Evolutionary conservation across 2,329 filamentous ascomycete genomes (phyloP).

Genomic region (Exophiala bonariae): DNA sequence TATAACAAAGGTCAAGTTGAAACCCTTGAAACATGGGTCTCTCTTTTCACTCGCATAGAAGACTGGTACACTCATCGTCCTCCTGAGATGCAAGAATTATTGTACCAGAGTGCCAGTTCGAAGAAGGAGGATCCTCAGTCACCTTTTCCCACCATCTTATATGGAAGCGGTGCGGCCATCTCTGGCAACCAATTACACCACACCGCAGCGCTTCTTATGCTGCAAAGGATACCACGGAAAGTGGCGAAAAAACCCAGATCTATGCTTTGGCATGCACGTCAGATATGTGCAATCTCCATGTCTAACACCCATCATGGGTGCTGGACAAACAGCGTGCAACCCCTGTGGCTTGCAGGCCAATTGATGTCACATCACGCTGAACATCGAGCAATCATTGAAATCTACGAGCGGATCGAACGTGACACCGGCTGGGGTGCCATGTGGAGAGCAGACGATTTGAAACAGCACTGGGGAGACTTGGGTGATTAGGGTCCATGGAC

Average conservation of each 20-base stretch:
- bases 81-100: conserved; percentile 47
- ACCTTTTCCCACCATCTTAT: conserved; percentile 56
- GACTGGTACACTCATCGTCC: conserved; percentile 51
- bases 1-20: no score
- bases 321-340: conserved; percentile 59
- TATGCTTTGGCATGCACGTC: conserved; percentile 55
- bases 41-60: conserved; percentile 52
- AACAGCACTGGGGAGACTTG: conserved; percentile 51
- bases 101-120: no score
- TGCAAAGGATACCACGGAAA: conserved; percentile 45
- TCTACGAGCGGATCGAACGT: conserved; percentile 51
- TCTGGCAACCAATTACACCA: conserved; percentile 60
- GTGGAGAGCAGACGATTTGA: conserved; percentile 55
- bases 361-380: conserved; percentile 53
- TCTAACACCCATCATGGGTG: conserved; percentile 58
- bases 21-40: no score
- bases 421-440: conserved; percentile 56
- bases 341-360: conserved; percentile 57
- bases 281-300: conserved; percentile 57
- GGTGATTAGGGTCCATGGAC: no score
- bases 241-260: conserved; percentile 34
- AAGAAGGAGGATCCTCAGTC: conserved; percentile 34
- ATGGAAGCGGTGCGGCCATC: conserved; percentile 55
- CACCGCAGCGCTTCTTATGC: conserved; percentile 54
- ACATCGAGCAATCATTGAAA: conserved; percentile 39